phyloP scores from a whole-genome alignment of 2,329 filamentous ascomycete species.

The Pseudopyricularia cyperi region DNA sequence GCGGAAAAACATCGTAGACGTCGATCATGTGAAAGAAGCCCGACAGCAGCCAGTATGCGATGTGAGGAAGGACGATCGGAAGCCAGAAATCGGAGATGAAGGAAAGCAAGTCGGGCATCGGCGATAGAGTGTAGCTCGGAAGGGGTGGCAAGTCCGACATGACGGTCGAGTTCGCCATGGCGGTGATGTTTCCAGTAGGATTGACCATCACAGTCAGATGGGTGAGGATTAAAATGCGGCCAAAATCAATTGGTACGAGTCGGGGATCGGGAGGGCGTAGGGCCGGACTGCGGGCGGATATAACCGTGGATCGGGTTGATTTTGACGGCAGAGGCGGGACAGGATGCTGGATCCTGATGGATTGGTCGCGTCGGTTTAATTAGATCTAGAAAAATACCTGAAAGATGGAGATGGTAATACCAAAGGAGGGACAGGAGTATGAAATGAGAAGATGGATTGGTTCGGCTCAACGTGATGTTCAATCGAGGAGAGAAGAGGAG shows the following conservation, averaged over 20 bases:
- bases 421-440: not conserved
- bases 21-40: conserved; percentile 82
- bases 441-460: not conserved
- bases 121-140: conserved; percentile 63
- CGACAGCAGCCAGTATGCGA: conserved; percentile 82
- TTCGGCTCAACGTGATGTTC: not conserved
- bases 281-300: not conserved
- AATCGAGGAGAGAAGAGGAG: no score
- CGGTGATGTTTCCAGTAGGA: conserved; percentile 12
- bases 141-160: conserved; percentile 65
- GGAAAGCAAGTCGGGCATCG: conserved; percentile 58
- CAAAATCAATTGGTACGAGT: not conserved
- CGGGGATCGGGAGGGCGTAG: not conserved
- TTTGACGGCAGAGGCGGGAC: no score
- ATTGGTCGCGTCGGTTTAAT: no score
- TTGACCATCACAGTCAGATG: conserved; percentile 22
- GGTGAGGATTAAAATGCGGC: not conserved
- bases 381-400: no score
- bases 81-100: conserved; percentile 74
- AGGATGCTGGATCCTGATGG: no score
- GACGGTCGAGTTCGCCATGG: conserved; percentile 39
- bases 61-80: conserved; percentile 60
- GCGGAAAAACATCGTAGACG: conserved; percentile 69
- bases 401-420: no score
- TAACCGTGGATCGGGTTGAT: no score